Base-by-base conservation (phyloP, 768 basidiomycete species). In the Boletus pseudopeckii region DNA sequence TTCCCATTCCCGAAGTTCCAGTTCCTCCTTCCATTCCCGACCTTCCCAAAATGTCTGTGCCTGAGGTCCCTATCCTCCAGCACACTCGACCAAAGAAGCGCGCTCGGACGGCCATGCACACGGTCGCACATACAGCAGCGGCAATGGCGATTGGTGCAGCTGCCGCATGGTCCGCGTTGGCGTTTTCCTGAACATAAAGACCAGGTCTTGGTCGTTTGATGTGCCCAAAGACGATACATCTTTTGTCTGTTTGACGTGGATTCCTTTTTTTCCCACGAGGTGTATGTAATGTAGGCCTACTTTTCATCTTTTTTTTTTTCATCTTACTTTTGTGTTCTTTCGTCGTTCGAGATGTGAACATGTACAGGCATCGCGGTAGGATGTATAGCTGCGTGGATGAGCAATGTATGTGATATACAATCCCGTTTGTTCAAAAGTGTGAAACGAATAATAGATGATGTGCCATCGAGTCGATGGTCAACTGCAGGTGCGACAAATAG, bases 151-250 rank as follows among this genome's bases (percentile, higher is more conserved):
- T 90, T 38, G 88, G 88, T 24, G 88, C 86, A 14, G 82, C 84
- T 13, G 83, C 81, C 4, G 78, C 87, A 3, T 90, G 88, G 88
- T 80, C 83, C 17, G 85, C 85, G 24, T 68, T 90, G 53, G 88
- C 88, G 1, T 90, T 84, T 67, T 75, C 73, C 56, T 86, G 62
- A 77, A 41, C 48, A 40, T 22, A 24, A 40, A 37, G n/a, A 28
- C 34, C 28, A 17, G n/a, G 7, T n/a, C 1, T 32, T 32, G 45
- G n/a, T 52, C 36, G 38, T n/a, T 38, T 48, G 18, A 33, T 15
- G 20, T 43, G 34, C 56, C 30, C 34, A 33, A 33, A 37, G 30
- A 22, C 44, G 20, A 28, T n/a, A 9, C 15, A 9, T 45, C 14
- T 43, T 45, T n/a, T 17, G 18, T 24, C n/a, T 30, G 36, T 11